These are phyloP conservation scores for Tuctoria greenei DNA, from an alignment of 176 grass and related monocot genomes.

Conservation along the genomic window DNA sequence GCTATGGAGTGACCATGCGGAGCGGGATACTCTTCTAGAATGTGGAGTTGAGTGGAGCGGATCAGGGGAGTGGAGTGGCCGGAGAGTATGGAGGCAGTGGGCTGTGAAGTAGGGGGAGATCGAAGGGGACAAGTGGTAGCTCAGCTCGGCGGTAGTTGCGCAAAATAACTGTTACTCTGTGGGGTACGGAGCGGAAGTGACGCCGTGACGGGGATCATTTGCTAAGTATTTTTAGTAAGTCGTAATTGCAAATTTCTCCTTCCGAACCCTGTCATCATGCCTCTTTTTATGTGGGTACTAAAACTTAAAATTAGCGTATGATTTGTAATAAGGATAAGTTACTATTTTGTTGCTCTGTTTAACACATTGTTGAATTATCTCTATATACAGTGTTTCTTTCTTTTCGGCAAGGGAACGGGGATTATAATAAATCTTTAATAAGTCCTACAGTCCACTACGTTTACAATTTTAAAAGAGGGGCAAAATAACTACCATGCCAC, in stretches of 20 bases:
- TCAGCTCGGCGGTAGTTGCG: not conserved
- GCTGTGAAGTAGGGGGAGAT: not conserved
- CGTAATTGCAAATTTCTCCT: not conserved
- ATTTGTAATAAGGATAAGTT: not conserved
- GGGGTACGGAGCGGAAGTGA: not conserved
- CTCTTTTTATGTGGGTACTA: not conserved
- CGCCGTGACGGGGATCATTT: not conserved
- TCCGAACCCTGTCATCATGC: not conserved
- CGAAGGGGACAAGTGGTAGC: slow-evolving; percentile 13
- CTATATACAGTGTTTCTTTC: no score
- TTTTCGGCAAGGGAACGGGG: no score
- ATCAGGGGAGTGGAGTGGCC: not conserved
- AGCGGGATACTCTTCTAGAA: no score
- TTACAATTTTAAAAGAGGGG: not conserved
- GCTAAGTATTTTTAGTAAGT: not conserved
- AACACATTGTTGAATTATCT: no score
- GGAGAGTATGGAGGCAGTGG: not conserved
- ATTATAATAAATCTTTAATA: not conserved
- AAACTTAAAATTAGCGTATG: not conserved
- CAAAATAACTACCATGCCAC: not conserved
- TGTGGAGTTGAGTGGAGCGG: no score
- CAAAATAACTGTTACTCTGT: slow-evolving; percentile 21
- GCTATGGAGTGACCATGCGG: slow-evolving; percentile 36
- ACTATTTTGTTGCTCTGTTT: no score
- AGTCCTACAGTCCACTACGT: not conserved